phyloP scores from a whole-genome alignment of 176 grass and related monocot genomes.

The Oryza brachyantha region DNA sequence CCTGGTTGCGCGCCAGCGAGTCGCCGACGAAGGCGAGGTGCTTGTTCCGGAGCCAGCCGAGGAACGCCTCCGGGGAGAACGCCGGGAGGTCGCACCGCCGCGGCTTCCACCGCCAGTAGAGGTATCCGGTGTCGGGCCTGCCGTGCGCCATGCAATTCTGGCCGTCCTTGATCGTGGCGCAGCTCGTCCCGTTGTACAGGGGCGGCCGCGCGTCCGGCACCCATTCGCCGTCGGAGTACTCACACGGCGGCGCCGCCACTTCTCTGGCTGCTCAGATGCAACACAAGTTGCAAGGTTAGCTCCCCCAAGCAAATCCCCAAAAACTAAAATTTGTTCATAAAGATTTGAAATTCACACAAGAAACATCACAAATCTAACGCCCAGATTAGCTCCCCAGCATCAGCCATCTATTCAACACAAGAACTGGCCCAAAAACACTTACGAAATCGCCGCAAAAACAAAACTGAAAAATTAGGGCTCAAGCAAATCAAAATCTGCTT shows the following conservation, averaged over 20 bases:
- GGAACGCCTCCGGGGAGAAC: conserved; percentile 60
- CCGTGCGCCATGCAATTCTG: conserved; percentile 94
- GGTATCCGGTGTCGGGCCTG: conserved; percentile 76
- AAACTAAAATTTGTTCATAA: background rate
- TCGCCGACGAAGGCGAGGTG: conserved; percentile 83
- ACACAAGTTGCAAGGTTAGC: background rate
- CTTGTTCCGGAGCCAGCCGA: conserved; percentile 47
- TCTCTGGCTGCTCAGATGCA: conserved; percentile 12
- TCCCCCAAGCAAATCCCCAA: background rate
- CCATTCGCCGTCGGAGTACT: conserved; percentile 72
- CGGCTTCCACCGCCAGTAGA: conserved; percentile 75
- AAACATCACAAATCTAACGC: conserved; percentile 1
- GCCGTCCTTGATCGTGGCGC: conserved; percentile 72
- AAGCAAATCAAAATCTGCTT: background rate
- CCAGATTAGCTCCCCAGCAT: no score
- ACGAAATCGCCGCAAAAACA: background rate
- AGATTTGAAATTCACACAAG: background rate
- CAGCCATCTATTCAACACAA: background rate
- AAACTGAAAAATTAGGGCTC: background rate
- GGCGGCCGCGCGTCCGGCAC: conserved; percentile 43
- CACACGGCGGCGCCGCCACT: conserved; percentile 27
- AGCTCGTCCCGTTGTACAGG: conserved; percentile 60
- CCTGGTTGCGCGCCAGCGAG: conserved; percentile 84
- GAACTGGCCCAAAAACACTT: background rate
- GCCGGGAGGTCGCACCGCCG: conserved; percentile 47